Evolutionary conservation across 768 basidiomycete species (phyloP), one percentile per base, ranked within the genome.

Genomic region (Pleurotus platypus): DNA sequence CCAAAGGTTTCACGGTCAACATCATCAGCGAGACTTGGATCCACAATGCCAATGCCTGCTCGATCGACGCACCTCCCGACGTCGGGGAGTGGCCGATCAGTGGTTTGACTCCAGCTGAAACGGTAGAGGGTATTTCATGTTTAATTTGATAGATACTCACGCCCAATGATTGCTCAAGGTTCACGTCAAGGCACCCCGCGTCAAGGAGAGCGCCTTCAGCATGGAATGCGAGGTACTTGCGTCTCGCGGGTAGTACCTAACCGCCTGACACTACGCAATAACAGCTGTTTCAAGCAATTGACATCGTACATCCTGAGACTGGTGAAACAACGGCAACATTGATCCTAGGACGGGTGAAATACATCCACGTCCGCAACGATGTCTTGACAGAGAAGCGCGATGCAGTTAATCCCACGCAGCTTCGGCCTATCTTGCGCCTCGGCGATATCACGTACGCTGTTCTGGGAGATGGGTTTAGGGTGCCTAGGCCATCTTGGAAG

Each of bases 21-120:
- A 84, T 88, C 47, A 87, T 93, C 67, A 88, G 86, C 61, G 86
- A 90, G 67, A 77, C 87, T 0, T 87, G 83, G 71, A 64, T 82
- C 38, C 78, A 80, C 57, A 78, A 82, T 7, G 84, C 86, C 3
- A 87, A 86, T 60, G 66, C 67, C 20, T 68, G 73, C 47, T 73
- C 78, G 1, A 72, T 84, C n/a, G 77, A 86, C 57, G 74, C 82
- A 3, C 86, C 84, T 6, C 67, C 68, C 5, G 70, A 78, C 15
- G 69, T 80, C 24, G 77, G 78, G 56, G 84, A 86, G 67, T 88
- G 87, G 87, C 70, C 69, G 4, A 65, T 87, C 43, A 83, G 82
- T 47, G 87, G 86, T 11, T 66, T 86, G 57, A 86, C 83, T 3
- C 77, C 73, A 64, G 80, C 75, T 22, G 37, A 54, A 7, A 54